Evolutionary conservation across 306 rosid genomes (phyloP).

Genomic region (Castanea sativa): DNA sequence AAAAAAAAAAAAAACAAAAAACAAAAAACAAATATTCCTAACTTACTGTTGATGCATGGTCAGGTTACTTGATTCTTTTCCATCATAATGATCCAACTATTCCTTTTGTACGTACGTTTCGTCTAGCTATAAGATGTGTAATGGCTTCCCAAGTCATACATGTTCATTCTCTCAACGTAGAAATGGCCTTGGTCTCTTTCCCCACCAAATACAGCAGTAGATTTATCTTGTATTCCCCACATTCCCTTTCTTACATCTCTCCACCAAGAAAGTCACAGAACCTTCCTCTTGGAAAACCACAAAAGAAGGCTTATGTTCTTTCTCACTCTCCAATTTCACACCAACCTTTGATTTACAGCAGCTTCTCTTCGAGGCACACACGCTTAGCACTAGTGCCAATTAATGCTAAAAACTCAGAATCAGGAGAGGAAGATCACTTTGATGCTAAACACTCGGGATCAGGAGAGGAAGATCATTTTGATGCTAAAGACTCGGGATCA

Average conservation of each 20-base stretch:
- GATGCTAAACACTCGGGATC: conserved; percentile 36
- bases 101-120: conserved; percentile 1
- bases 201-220: conserved; percentile 17
- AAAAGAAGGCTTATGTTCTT: conserved; percentile 17
- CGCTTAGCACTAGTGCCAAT: conserved; percentile 23
- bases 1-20: no score
- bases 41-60: conserved; percentile 26
- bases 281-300: conserved; percentile 8
- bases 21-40: conserved; percentile 7
- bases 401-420: conserved; percentile 37
- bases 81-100: conserved; percentile 20
- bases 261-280: neutral
- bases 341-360: conserved; percentile 13
- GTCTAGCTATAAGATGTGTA: neutral
- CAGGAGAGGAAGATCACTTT: conserved; percentile 4
- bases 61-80: conserved; percentile 24
- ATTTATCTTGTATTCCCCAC: conserved; percentile 1
- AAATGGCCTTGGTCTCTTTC: conserved; percentile 35
- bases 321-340: conserved; percentile 19
- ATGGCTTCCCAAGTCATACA: neutral
- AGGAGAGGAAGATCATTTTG: conserved; percentile 16
- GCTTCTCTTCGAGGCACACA: conserved; percentile 24
- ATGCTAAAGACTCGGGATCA: conserved; percentile 37
- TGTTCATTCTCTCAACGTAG: neutral
- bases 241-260: conserved; percentile 24